Evolutionary conservation across 768 basidiomycete genomes (phyloP), one percentile per base, ranked within the genome.

Genomic region (Trametes meyenii): DNA sequence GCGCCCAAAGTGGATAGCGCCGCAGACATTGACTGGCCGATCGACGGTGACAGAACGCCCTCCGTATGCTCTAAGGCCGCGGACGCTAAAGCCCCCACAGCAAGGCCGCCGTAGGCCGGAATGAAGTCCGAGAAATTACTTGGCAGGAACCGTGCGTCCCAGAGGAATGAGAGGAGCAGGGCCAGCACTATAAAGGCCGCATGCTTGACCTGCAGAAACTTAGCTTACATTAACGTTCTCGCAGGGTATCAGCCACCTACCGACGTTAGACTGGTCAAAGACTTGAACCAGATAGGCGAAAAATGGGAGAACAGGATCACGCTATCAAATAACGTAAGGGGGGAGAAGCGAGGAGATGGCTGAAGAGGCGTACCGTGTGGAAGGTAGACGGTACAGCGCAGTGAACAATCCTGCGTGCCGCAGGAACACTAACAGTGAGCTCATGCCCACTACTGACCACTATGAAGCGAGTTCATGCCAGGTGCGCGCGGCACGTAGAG

Each of bases 391-490:
- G 67, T 84, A 87, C 54, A 93, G 74, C 17, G 89, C 88, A 2
- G 84, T 85, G 69, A 89, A 83, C 42, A 92, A 73, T 50, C 84
- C 82, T 5, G 82, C 84, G 59, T 88, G 84, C 67, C 89, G 87
- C 21, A 92, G 75, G 63, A 91, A 87, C 58, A 87, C 21, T 10
- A 67, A 36, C 44, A 90, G 69, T 0, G 90, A 89, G 16, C 87
- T 82, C 69, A 85, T 82, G 4, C 82, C 88, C 7, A 92, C 73
- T 17, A 85, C 85, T 14, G 89, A 81, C 87, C 88, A 91, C 91
- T 92, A 33, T 0, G 16, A n/a, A 0, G 21, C n/a, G 1, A 5
- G 17, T 57, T 23, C 61, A 42, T 39, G 44, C 21, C 21, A 29
- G 7, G 45, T 45, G 39, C 52, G 42, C 17, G 21, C 42, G 29